Base-by-base conservation (phyloP, 805 yeast species). In the Grigorovia yakushimaensis region DNA sequence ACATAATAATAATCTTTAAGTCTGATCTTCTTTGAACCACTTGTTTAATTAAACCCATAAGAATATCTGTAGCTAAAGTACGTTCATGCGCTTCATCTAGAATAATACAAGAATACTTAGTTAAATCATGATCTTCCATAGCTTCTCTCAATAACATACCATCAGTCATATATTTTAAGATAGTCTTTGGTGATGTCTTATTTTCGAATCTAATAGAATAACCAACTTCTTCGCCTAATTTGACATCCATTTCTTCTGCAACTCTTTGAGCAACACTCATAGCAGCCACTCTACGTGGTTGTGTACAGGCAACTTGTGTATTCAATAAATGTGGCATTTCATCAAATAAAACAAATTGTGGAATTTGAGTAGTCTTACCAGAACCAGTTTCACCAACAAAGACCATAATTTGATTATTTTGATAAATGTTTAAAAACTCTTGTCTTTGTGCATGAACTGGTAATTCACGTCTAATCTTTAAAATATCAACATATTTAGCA, bases 361-460 rank as follows among this genome's bases (percentile, higher is more conserved):
- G 98, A 53, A 91, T 89, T 70, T 91, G 98, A 0, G 98, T 91
- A 22, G 98, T 91, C 68, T 91, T 91, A 78, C 98, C 98, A 27
- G 96, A 88, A 71, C 98, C 98, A 5, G 98, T 91, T 65, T 91
- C 98, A 73, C 98, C 98, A 45, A 93, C 98, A 67, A 93, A 88
- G 36, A 91, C 98, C 94, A 93, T 84, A 62, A 91, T 85, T 68
- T 91, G 98, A 37, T 91, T 81, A 19, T 76, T 70, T 53, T 91
- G 98, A 68, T 84, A 93, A 49, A 86, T 79, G 53, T 76, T 73
- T 49, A 93, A 74, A 64, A 93, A 93, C 67, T 91, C 95, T 46
- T 79, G 84, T 63, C 98, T 76, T 68, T 93, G 96, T 24, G 88
- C 79, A 67, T 91, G 96, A 19, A 93, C 98, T 2, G 98, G 98